Evolutionary conservation across 1,284 basidiomycete species (phyloP).

Genomic region (Schizophyllum amplum): DNA sequence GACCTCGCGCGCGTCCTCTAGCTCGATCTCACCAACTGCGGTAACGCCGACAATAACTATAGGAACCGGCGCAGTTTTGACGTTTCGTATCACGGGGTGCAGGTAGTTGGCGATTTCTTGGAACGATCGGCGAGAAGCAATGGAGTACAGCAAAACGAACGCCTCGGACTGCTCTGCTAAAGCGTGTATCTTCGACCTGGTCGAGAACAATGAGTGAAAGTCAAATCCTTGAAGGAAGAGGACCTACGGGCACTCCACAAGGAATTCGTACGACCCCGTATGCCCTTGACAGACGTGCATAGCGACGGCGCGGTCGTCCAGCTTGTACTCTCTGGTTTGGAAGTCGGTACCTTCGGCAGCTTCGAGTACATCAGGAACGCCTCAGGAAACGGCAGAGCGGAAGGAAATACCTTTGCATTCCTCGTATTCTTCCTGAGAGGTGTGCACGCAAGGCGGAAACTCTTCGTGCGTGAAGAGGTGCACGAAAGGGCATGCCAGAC

Average conservation of each 20-base stretch:
- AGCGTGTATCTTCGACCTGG: neutral
- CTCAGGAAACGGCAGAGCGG: neutral
- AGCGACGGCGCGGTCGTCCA: neutral
- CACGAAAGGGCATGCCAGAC: neutral
- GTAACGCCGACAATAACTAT: neutral
- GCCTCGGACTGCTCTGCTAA: neutral
- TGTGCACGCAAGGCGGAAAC: neutral
- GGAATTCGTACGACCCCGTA: neutral
- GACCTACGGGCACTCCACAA: neutral
- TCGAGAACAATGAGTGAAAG: neutral
- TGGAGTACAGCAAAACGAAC: neutral
- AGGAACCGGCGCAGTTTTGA: neutral
- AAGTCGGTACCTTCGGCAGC: neutral
- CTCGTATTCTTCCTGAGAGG: neutral
- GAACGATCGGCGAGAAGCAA: neutral
- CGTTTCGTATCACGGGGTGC: neutral
- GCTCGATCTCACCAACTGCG: neutral
- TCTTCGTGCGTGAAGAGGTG: neutral
- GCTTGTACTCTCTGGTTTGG: neutral
- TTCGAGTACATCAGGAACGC: neutral
- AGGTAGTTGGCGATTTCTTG: neutral
- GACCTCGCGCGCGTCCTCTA: neutral
- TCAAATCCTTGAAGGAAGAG: neutral
- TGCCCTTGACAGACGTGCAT: neutral
- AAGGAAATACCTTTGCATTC: neutral